Percentiles rank a stretch among this genome's conserved stretches.
Evolutionary conservation across 352 stramenopile genomes (phyloP).

Genomic region (Phytophthora crassamura): DNA sequence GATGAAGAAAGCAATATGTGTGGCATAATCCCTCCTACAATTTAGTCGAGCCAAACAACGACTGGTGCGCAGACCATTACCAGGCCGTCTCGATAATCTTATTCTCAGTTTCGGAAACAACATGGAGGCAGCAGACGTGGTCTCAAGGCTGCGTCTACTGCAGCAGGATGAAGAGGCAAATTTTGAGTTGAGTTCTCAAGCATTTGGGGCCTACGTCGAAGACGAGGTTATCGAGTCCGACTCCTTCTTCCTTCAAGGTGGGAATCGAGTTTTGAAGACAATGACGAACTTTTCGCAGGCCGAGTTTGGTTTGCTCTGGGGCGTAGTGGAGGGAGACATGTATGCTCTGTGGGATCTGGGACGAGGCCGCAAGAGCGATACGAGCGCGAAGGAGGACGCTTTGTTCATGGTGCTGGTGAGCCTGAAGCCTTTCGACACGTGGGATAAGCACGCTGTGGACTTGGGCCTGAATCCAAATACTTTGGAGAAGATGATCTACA

Average conservation of each 20-base stretch:
- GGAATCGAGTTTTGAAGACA: background rate
- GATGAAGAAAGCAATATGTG: too few species aligned
- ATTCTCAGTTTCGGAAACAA: slow-evolving; percentile 1
- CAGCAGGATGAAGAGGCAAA: background rate
- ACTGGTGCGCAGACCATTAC: too few species aligned
- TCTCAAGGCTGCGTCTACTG: too few species aligned
- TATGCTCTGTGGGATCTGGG: background rate
- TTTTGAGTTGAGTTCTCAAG: background rate
- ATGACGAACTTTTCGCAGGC: background rate
- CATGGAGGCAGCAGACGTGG: slow-evolving; percentile 2
- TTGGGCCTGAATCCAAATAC: background rate
- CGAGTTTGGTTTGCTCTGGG: background rate
- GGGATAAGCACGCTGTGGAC: slow-evolving; percentile 7
- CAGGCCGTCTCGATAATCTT: too few species aligned
- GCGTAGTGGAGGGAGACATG: background rate
- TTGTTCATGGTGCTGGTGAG: background rate
- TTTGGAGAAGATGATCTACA: slow-evolving; percentile 6
- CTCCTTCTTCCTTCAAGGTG: background rate
- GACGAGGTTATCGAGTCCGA: background rate
- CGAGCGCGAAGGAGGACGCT: background rate
- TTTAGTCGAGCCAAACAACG: too few species aligned
- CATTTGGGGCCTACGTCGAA: background rate
- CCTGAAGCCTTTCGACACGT: slow-evolving; percentile 14
- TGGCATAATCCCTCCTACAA: too few species aligned
- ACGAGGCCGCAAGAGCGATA: background rate